These are phyloP conservation scores for Cubamyces sp. DNA, from an alignment of 768 basidiomycete genomes.

Conservation along the genomic window DNA sequence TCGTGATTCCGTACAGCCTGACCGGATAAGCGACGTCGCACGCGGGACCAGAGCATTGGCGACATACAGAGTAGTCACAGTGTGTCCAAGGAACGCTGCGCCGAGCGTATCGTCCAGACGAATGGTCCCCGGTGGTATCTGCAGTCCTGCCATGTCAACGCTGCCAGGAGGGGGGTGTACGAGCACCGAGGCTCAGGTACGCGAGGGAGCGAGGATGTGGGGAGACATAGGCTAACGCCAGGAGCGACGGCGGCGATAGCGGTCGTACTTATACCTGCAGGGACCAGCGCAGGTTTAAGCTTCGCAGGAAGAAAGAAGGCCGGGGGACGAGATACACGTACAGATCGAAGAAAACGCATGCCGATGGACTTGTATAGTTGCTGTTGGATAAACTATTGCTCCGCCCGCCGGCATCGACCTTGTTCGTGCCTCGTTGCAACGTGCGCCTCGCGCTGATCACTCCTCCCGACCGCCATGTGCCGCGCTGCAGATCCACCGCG, in stretches of 20 bases:
- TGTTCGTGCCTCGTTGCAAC: too few species aligned
- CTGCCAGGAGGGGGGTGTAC: background rate
- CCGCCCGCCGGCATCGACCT: too few species aligned
- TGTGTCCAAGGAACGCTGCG: slow-evolving; percentile 27
- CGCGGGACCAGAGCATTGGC: background rate
- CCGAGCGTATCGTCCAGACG: slow-evolving; percentile 26
- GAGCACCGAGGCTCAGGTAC: background rate
- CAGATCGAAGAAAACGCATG: background rate
- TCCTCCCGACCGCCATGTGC: too few species aligned
- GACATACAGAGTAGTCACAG: slow-evolving; percentile 22
- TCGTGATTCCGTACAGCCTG: slow-evolving; percentile 17
- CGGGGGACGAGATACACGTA: too few species aligned
- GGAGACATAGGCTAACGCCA: background rate
- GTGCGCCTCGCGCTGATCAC: too few species aligned
- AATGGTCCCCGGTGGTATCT: background rate
- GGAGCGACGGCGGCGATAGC: background rate
- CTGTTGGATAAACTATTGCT: too few species aligned
- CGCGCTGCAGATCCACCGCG: too few species aligned
- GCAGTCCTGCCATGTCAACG: background rate
- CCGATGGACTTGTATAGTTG: too few species aligned
- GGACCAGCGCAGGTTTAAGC: background rate
- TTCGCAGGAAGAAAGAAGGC: too few species aligned
- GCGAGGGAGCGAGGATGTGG: background rate
- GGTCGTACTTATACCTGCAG: background rate
- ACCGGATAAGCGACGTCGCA: background rate